Evolutionary conservation across 257 asterid species (phyloP), one percentile per base, ranked within the genome.

Genomic region (Handroanthus guayacan): DNA sequence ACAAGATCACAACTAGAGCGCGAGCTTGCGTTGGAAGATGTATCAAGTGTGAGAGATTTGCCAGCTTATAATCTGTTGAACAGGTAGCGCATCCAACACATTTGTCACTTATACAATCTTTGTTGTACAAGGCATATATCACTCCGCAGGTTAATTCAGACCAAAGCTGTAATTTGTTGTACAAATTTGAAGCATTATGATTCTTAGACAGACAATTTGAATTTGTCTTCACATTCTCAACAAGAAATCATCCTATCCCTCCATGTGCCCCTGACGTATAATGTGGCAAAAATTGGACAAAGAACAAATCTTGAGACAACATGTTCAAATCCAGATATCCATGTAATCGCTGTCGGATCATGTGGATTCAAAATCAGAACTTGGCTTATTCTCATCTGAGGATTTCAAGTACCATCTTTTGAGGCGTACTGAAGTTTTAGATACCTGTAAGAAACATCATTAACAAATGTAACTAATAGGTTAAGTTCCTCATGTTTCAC

Each of bases 1-100:
- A 89, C 96, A 12, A 88, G 96, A 84, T 72, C 83, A 36, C 98
- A 93, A 75, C 86, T 93, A 48, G 98, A 93, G 82, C 96, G 96
- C 5, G 97, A 93, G 86, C 81, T 93, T 73, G 84, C 87, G 1
- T 81, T 93, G 77, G 98, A 90, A 77, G 98, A 93, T 58, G 81
- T 85, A 52, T 65, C 86, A 18, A 71, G 84, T 37, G 82, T 93
- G 69, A 84, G 84, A 82, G 98, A 91, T 74, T 82, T 93, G 75
- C 98, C 97, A 12, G 89, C 96, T 39, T 93, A 84, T 78, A 89
- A 88, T 76, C 78, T 93, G 52, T 72, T 91, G 80, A 79, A 79
- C 79, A 77, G 86, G 85, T 82, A 44, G 79, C 71, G 7, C 56
- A 11, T 55, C 38, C 20, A 6, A 43, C 68, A 43, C 9, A 41